Evolutionary conservation across 2,329 filamentous ascomycete species (phyloP).

Genomic region (Phyllosticta citriasiana): DNA sequence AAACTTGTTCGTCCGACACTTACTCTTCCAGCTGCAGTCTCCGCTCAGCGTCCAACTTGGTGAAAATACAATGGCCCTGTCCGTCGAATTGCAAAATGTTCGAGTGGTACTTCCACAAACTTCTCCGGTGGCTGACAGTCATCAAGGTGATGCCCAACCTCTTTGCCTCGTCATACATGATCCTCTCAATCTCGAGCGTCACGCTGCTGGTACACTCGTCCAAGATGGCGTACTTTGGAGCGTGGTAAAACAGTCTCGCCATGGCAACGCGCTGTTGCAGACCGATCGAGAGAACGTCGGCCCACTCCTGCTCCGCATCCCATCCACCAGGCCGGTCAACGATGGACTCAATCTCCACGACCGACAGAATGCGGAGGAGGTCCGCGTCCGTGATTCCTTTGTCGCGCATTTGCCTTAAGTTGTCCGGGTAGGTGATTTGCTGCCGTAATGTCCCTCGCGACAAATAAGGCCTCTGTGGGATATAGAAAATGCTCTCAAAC

Average conservation of each 20-base stretch:
- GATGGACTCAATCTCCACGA: conserved; percentile 74
- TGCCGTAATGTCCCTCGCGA: conserved; percentile 86
- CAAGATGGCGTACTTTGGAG: conserved; percentile 84
- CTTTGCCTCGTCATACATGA: conserved; percentile 98
- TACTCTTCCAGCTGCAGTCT: conserved; percentile 77
- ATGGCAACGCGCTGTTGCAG: conserved; percentile 95
- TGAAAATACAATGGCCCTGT: conserved; percentile 85
- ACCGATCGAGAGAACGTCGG: conserved; percentile 83
- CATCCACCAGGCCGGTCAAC: conserved; percentile 72
- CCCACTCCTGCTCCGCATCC: conserved; percentile 95
- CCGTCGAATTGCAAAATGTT: conserved; percentile 95
- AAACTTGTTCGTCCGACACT: conserved; percentile 18
- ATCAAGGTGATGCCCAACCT: conserved; percentile 84
- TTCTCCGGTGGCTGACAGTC: conserved; percentile 86
- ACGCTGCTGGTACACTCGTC: conserved; percentile 95
- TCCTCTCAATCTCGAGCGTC: conserved; percentile 86
- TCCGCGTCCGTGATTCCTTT: conserved; percentile 76
- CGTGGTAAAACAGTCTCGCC: conserved; percentile 90
- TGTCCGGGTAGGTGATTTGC: conserved; percentile 94
- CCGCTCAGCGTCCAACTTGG: conserved; percentile 75
- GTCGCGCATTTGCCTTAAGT: conserved; percentile 72
- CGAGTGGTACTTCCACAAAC: conserved; percentile 92
- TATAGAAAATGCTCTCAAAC: conserved; percentile 93
- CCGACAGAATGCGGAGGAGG: conserved; percentile 63
- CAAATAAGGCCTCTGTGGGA: conserved; percentile 90